Percentiles rank a stretch among this genome's conserved stretches.
phyloP scores from a whole-genome alignment of 2,329 filamentous ascomycete genomes.

The Penicillium sp. region DNA sequence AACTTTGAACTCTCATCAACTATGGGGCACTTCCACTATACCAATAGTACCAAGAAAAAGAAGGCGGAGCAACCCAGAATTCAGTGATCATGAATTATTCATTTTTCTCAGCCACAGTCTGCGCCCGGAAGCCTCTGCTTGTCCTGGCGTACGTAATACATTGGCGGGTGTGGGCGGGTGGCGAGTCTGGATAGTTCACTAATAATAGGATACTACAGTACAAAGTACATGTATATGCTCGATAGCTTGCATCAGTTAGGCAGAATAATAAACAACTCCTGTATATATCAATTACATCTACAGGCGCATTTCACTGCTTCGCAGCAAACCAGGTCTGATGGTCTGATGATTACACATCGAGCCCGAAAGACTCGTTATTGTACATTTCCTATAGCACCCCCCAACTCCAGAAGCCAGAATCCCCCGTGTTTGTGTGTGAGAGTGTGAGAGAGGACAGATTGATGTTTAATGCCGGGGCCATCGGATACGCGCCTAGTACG shows the following conservation, averaged over 20 bases:
- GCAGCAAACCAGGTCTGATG: too few species aligned
- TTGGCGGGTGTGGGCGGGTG: conserved; percentile 12
- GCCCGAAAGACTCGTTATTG: conserved; percentile 30
- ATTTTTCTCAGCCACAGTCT: background rate
- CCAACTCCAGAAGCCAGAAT: conserved; percentile 35
- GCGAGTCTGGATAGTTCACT: conserved; percentile 12
- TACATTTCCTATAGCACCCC: conserved; percentile 32
- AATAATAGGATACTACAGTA: conserved; percentile 6
- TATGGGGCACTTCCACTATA: too few species aligned
- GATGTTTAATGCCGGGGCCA: background rate
- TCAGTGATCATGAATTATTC: too few species aligned
- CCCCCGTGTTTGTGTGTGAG: background rate
- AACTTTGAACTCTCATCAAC: too few species aligned
- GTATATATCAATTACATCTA: too few species aligned
- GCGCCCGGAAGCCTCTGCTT: conserved; percentile 1
- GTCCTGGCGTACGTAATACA: conserved; percentile 9
- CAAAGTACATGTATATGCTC: too few species aligned
- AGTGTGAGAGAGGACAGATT: background rate
- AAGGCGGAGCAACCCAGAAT: too few species aligned
- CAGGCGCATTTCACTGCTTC: too few species aligned
- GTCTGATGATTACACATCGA: background rate
- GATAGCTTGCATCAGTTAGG: too few species aligned
- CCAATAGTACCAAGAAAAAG: too few species aligned
- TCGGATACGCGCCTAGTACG: conserved; percentile 39
- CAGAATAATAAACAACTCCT: too few species aligned